Base-by-base conservation (phyloP, 1,284 basidiomycete genomes). In the Malassezia japonica region DNA sequence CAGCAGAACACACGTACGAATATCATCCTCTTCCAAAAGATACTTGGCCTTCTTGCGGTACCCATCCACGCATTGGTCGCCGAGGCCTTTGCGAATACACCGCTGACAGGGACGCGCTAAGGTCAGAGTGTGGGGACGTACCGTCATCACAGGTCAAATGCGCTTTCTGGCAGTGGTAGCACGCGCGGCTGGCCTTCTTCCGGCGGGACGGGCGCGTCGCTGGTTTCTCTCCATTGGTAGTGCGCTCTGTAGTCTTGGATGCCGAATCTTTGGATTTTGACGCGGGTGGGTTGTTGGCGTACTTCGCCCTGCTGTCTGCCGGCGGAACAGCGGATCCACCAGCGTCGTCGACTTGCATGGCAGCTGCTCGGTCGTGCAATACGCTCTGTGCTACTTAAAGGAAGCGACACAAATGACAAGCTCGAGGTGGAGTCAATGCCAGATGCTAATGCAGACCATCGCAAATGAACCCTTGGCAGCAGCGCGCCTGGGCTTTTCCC, bases 21-120 rank as follows among this genome's bases (percentile, higher is more conserved):
- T 48, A 48, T 71, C 70, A 25, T 70, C 67, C 28, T 72, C 70
- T 29, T 69, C 69, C 9, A 72, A 58, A 38, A 72, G 80, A 74
- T 96, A 98, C 73, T 98, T 98, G 21, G 92, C 92, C 76, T 95
- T 95, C 77, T 98, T 98, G 61, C 92, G 81, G 60, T 87, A 85
- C 0, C 92, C 92, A 70, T 98, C 92, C 32, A 84, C 84, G 71
- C 92, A 98, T 55, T 83, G 84, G 52, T 83, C 81, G 6, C 83
- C 84, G 64, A 92, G 83, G 15, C 89, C 89, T 59, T 92, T 90
- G 76, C 92, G 95, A 46, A 89, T 79, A 72, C 92, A 98, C 40
- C 92, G 82, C 62, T 86, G 84, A 76, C 92, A 98, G 23, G 92
- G 92, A 49, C 92, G 84, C n/a, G 61, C 52, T 43, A 31, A n/a